phyloP scores from a whole-genome alignment of 2,329 filamentous ascomycete species.

The Elsinoe ampelina region DNA sequence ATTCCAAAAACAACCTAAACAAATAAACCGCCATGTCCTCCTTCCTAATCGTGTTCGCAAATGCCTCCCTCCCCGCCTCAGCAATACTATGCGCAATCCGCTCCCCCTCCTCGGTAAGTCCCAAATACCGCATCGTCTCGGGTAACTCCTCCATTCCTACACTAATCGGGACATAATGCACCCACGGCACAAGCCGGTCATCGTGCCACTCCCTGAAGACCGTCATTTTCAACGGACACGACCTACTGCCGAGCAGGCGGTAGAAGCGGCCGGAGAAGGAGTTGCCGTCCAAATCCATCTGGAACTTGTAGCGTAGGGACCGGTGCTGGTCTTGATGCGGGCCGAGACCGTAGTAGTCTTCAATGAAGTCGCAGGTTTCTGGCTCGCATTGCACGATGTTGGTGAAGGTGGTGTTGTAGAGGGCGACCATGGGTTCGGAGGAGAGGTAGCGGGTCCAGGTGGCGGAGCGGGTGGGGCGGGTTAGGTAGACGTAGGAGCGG shows the following conservation, averaged over 20 bases:
- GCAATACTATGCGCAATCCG: constrained; percentile 16
- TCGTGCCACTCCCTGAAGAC: constrained; percentile 51
- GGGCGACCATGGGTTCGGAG: constrained; percentile 28
- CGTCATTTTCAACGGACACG: constrained; percentile 44
- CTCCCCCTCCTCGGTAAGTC: constrained; percentile 19
- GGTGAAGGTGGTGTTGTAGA: constrained; percentile 41
- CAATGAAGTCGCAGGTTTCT: constrained; percentile 25
- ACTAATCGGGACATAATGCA: constrained; percentile 49
- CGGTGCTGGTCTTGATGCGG: neutral
- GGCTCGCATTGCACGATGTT: constrained; percentile 38
- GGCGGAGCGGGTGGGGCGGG: constrained; percentile 11
- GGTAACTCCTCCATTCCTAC: constrained; percentile 43
- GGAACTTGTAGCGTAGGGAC: constrained; percentile 28
- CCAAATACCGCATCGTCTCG: constrained; percentile 42
- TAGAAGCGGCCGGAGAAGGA: constrained; percentile 47
- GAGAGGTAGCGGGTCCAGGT: constrained; percentile 15
- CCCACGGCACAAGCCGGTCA: constrained; percentile 47
- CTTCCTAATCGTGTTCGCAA: constrained; percentile 13
- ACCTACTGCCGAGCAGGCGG: constrained; percentile 40
- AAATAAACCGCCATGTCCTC: constrained; percentile 59
- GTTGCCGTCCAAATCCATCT: constrained; percentile 49
- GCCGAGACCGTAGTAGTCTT: constrained; percentile 17
- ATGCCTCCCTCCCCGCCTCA: constrained; percentile 16
- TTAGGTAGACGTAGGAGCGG: constrained; percentile 17
- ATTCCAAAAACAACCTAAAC: constrained; percentile 65